phyloP scores from a whole-genome alignment of 129 eudicot species.

The Chrysanthemum makinoi region DNA sequence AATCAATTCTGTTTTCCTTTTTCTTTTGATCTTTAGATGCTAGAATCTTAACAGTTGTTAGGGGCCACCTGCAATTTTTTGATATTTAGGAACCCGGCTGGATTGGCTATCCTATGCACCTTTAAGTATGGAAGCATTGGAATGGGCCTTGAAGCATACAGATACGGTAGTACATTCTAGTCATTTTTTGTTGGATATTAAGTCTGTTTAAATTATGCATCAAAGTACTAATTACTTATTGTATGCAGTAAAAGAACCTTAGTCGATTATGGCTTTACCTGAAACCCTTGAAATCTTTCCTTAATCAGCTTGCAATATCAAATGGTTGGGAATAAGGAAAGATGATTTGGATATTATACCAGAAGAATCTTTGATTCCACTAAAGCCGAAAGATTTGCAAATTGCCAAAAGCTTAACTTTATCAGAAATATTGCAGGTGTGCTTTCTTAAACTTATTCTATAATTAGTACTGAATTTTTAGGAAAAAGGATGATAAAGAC shows the following conservation, averaged over 20 bases:
- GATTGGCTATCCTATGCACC: conserved; percentile 91
- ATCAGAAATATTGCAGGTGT: conserved; percentile 76
- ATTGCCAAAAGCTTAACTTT: conserved; percentile 81
- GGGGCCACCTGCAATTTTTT: background rate
- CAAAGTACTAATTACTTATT: background rate
- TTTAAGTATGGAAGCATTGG: conserved; percentile 91
- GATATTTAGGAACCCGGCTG: conserved; percentile 80
- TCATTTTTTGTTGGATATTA: background rate
- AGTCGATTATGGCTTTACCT: background rate
- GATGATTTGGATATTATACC: conserved; percentile 85
- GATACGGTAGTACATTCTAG: conserved; percentile 55
- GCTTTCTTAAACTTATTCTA: conserved; percentile 10
- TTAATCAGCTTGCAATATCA: conserved; percentile 84
- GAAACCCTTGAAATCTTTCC: background rate
- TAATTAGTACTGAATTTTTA: background rate
- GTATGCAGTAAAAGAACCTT: background rate
- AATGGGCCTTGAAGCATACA: conserved; percentile 95
- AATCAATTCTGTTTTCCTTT: background rate
- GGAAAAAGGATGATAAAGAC: background rate
- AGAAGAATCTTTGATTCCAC: conserved; percentile 61
- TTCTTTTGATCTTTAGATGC: background rate
- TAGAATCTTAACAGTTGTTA: conserved; percentile 3
- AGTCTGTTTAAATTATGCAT: background rate
- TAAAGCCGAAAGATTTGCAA: conserved; percentile 71
- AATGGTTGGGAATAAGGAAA: conserved; percentile 88